Conservation (phyloP, 2,329 filamentous ascomycete species). For the Colletotrichum musicola region DNA sequence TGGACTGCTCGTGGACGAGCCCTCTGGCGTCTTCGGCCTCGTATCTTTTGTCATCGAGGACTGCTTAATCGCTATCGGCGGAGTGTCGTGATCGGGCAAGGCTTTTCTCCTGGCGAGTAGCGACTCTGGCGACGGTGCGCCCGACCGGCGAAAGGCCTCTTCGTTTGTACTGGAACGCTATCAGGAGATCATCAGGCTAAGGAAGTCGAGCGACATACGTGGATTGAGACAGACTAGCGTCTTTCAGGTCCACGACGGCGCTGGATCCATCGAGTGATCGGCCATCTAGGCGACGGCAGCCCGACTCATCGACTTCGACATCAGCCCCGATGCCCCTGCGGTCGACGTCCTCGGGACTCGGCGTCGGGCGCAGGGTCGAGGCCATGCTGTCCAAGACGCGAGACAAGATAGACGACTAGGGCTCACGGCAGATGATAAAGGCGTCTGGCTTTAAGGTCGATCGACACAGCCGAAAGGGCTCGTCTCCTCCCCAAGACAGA, state of each 20-base stretch:
- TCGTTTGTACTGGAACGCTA: background rate
- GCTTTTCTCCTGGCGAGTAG: background rate
- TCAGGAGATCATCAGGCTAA: background rate
- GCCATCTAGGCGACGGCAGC: background rate
- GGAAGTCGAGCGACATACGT: background rate
- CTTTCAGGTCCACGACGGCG: conserved; percentile 3
- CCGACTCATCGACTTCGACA: background rate
- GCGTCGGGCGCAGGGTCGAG: background rate
- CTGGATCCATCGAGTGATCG: conserved; percentile 12
- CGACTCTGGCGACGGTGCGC: conserved; percentile 19
- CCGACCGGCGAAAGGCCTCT: conserved; percentile 8
- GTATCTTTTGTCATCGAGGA: background rate
- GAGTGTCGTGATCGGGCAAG: background rate
- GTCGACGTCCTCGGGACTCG: conserved; percentile 10
- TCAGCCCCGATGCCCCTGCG: conserved; percentile 21
- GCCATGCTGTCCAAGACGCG: conserved; percentile 1
- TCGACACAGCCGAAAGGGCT: too few species aligned
- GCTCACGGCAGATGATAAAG: too few species aligned
- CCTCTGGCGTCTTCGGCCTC: conserved; percentile 2
- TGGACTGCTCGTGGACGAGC: background rate
- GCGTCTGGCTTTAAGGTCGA: too few species aligned
- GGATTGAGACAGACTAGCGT: too few species aligned
- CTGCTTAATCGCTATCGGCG: background rate
- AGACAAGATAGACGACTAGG: background rate
- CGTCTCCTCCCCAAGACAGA: background rate